phyloP scores from a whole-genome alignment of 768 basidiomycete species.

The Tulasnella sp. region DNA sequence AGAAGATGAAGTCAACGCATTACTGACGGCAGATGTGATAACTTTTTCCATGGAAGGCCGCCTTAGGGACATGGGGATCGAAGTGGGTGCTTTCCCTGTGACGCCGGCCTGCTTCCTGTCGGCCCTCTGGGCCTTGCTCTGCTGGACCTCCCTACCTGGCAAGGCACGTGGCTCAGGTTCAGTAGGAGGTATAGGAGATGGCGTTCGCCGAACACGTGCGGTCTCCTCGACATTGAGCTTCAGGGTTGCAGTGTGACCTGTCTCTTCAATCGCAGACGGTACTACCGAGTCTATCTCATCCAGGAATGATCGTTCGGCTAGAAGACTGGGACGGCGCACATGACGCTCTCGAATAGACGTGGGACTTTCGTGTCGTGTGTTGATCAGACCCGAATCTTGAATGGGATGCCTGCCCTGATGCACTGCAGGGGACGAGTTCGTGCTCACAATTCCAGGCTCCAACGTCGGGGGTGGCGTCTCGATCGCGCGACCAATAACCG shows the following conservation, averaged over 20 bases:
- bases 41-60: slow-evolving; percentile 8
- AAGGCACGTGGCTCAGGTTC: not conserved
- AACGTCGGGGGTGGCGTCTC: slow-evolving; percentile 4
- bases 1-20: no score
- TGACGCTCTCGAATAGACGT: slow-evolving; percentile 9
- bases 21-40: no score
- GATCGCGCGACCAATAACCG: slow-evolving; percentile 9
- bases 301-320: not conserved
- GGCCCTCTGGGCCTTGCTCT: not conserved
- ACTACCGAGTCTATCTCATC: no score
- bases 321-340: slow-evolving; percentile 7
- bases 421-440: not conserved
- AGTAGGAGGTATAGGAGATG: no score
- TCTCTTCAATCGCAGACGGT: no score
- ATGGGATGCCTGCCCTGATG: slow-evolving; percentile 6
- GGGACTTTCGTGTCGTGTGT: not conserved
- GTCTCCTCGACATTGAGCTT: no score
- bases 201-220: no score
- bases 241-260: no score
- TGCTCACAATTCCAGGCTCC: slow-evolving; percentile 1
- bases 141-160: not conserved
- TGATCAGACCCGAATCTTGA: not conserved
- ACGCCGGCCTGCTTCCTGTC: not conserved
- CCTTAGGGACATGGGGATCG: not conserved
- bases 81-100: not conserved